Conservation (phyloP, 495 filamentous ascomycete genomes). For the Podospora pseudocomata region DNA sequence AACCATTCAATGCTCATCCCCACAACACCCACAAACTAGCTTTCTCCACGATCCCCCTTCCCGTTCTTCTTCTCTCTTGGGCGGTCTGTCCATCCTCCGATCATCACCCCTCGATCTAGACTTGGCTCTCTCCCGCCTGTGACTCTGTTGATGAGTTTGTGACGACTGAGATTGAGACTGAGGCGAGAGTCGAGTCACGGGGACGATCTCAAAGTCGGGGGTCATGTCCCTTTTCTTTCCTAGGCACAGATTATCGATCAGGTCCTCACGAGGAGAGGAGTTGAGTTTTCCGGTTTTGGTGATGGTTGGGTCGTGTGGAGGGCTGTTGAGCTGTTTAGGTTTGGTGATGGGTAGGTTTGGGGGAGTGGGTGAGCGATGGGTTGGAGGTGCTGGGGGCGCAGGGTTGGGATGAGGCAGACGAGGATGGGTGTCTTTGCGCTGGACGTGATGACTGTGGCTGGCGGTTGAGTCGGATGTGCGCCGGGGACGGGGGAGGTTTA, state of each 20-base stretch:
- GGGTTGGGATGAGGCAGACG: not conserved
- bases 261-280: not conserved
- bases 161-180: not conserved
- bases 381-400: not conserved
- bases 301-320: not conserved
- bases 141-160: not conserved
- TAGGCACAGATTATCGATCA: not conserved
- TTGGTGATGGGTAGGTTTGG: not conserved
- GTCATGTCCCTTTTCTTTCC: not conserved
- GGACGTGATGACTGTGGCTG: not conserved
- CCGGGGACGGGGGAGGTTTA: not conserved
- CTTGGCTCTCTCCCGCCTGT: not conserved
- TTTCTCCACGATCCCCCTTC: not conserved
- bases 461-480: not conserved
- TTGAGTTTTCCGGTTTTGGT: not conserved
- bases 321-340: not conserved
- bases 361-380: not conserved
- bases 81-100: not conserved
- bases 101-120: not conserved
- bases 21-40: not conserved
- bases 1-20: not conserved
- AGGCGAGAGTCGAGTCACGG: not conserved
- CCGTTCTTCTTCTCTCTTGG: not conserved
- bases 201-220: not conserved
- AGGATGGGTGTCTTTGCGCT: no score